Evolutionary conservation across 2,329 filamentous ascomycete species (phyloP).

Genomic region (Dryadomyces sulphureus): DNA sequence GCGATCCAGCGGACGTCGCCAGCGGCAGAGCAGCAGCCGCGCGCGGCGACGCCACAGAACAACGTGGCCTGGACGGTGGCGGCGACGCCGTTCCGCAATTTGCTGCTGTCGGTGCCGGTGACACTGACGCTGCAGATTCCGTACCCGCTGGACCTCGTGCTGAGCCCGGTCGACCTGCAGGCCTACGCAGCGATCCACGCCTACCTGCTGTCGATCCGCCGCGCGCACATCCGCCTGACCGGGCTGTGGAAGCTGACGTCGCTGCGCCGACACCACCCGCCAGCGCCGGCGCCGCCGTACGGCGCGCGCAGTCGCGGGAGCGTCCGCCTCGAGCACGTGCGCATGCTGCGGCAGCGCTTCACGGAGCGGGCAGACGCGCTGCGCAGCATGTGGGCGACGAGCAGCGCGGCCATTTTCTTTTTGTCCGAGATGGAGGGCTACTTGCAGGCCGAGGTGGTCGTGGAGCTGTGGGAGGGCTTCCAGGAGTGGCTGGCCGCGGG

Average conservation of each 20-base stretch:
- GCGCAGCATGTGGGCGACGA: constrained; percentile 79
- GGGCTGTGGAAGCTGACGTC: constrained; percentile 76
- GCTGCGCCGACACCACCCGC: constrained; percentile 61
- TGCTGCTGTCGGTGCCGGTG: constrained; percentile 67
- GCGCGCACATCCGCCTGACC: constrained; percentile 71
- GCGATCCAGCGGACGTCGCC: constrained; percentile 38
- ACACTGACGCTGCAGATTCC: constrained; percentile 56
- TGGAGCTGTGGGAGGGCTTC: constrained; percentile 68
- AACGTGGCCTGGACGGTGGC: background rate
- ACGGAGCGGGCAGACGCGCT: constrained; percentile 50
- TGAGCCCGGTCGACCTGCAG: constrained; percentile 59
- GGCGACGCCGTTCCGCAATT: constrained; percentile 54
- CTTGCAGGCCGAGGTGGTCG: constrained; percentile 78
- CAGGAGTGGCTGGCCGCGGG: constrained; percentile 53
- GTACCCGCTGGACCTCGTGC: constrained; percentile 75
- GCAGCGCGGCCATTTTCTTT: constrained; percentile 76
- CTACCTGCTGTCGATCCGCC: constrained; percentile 72
- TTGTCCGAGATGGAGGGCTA: constrained; percentile 78
- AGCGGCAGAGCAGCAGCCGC: constrained; percentile 12
- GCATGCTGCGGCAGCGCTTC: constrained; percentile 47
- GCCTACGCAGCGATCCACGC: constrained; percentile 75
- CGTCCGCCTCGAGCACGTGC: constrained; percentile 21
- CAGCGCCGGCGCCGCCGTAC: constrained; percentile 49
- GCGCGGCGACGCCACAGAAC: constrained; percentile 19
- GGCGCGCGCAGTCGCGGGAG: constrained; percentile 34